phyloP scores from a whole-genome alignment of 1,139 yeast species.

The Nakaseomyces nivariensis region DNA sequence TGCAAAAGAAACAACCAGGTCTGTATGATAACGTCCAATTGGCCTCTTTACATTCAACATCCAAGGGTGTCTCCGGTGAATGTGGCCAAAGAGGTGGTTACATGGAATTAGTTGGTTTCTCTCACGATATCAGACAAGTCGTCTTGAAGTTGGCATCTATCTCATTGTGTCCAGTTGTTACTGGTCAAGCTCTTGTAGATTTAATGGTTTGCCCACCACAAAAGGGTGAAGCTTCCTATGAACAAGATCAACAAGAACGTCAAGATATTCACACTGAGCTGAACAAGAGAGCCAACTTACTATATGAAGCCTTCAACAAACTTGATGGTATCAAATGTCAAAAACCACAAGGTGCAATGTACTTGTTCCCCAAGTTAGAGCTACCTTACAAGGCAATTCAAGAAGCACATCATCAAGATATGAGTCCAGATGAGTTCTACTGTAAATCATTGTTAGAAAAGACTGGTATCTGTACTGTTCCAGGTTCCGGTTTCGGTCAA shows the following conservation, averaged over 20 bases:
- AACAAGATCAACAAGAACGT: slow-evolving; percentile 53
- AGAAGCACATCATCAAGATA: slow-evolving; percentile 45
- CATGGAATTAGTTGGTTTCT: slow-evolving; percentile 84
- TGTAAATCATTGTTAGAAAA: slow-evolving; percentile 69
- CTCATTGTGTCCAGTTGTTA: slow-evolving; percentile 83
- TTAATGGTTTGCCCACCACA: slow-evolving; percentile 89
- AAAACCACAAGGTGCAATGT: slow-evolving; percentile 95
- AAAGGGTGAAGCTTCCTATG: slow-evolving; percentile 67
- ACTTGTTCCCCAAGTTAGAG: slow-evolving; percentile 72
- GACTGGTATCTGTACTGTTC: slow-evolving; percentile 97
- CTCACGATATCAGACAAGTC: slow-evolving; percentile 55
- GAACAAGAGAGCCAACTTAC: slow-evolving; percentile 47
- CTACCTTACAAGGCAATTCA: slow-evolving; percentile 54
- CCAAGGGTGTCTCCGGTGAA: slow-evolving; percentile 95
- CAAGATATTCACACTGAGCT: slow-evolving; percentile 51
- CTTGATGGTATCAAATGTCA: slow-evolving; percentile 81
- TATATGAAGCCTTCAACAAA: slow-evolving; percentile 59
- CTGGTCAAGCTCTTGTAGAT: slow-evolving; percentile 89
- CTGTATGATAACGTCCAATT: slow-evolving; percentile 68
- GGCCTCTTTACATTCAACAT: slow-evolving; percentile 89
- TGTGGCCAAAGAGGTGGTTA: slow-evolving; percentile 99
- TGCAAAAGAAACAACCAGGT: slow-evolving; percentile 44
- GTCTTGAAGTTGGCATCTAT: slow-evolving; percentile 81
- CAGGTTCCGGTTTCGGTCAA: slow-evolving; percentile 97
- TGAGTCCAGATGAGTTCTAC: slow-evolving; percentile 76